These are phyloP conservation scores for Aegilops bicornis DNA, from an alignment of 176 grass and related monocot genomes.

Conservation along the genomic window DNA sequence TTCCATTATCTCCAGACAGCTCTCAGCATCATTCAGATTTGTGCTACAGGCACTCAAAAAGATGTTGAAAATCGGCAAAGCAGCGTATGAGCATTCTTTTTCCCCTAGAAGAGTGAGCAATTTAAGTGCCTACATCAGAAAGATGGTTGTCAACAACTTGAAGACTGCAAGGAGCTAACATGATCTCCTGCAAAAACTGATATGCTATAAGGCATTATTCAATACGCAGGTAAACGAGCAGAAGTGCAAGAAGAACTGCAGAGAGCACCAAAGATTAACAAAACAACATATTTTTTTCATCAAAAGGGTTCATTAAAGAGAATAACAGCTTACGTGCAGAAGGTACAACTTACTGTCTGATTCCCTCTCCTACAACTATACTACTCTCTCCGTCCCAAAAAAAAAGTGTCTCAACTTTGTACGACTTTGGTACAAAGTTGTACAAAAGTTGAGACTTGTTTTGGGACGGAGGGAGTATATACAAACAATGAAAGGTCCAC, in stretches of 20 bases:
- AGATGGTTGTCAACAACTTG: constrained; percentile 25
- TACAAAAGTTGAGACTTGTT: no score
- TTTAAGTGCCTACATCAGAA: constrained; percentile 57
- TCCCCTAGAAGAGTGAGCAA: constrained; percentile 60
- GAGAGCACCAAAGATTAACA: background rate
- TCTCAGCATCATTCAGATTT: constrained; percentile 43
- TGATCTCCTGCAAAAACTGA: background rate
- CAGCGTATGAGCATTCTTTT: constrained; percentile 39
- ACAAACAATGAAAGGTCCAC: background rate
- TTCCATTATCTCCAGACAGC: constrained; percentile 80
- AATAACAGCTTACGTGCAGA: background rate
- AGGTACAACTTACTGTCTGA: background rate
- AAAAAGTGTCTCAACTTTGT: no score
- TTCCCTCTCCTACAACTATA: background rate
- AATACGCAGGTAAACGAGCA: constrained; percentile 9
- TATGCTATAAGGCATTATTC: background rate
- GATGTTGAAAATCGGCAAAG: constrained; percentile 74
- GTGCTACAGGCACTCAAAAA: constrained; percentile 51
- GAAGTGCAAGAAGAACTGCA: constrained; percentile 26
- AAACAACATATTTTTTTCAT: constrained; percentile 12
- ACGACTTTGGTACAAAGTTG: no score
- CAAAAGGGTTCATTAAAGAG: background rate
- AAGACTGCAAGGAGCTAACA: constrained; percentile 25
- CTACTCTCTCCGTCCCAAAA: background rate
- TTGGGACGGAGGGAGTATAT: background rate